Base-by-base conservation (phyloP, 2,329 filamentous ascomycete genomes). In the Alternaria arbusti region DNA sequence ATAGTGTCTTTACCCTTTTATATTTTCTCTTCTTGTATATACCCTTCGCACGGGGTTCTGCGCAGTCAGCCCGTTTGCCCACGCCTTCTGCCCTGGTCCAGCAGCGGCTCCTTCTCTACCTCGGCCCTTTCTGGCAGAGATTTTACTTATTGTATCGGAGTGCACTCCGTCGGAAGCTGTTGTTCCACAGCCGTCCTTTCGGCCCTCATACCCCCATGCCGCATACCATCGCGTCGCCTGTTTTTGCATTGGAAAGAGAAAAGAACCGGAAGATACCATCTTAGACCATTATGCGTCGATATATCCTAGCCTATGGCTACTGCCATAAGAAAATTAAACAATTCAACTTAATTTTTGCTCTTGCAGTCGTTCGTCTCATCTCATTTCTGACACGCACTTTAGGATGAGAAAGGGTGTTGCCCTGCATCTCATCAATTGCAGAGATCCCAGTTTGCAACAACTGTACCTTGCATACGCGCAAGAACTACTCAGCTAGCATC, bases 21-120 rank as follows among this genome's bases (percentile, higher is more conserved):
- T 28, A 45, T 22, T 17, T 54, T 57, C 26, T 40, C 36, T 67
- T 65, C 62, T 67, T 69, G 65, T 67, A 63, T 59, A 65, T 68
- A 68, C 52, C 46, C 30, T 55, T 58, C 44, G 12, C 30, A 43
- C 44, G 15, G 44, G 40, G 40, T 23, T 46, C 49, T 30, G 17
- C 23, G 11, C 17, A 45, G 47, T 36, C 59, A 49, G 55, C 43
- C 25, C 55, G 20, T 45, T 44, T 46, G 44, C 25, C 47, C 52
- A 57, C 47, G 28, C 22, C 12, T 28, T 61, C 55, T 54, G 32
- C 54, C 57, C 57, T 58, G 32, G 49, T 25, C 49, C 20, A 15
- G 49, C 49, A 52, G 23, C 49, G 49, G 49, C 49, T 56, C 28
- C 52, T 59, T 36, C 25, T 43, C 22, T 13, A 36, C 57, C 54